Evolutionary conservation across 306 rosid genomes (phyloP), one percentile per base, ranked within the genome.

Genomic region (Quillaja saponaria): DNA sequence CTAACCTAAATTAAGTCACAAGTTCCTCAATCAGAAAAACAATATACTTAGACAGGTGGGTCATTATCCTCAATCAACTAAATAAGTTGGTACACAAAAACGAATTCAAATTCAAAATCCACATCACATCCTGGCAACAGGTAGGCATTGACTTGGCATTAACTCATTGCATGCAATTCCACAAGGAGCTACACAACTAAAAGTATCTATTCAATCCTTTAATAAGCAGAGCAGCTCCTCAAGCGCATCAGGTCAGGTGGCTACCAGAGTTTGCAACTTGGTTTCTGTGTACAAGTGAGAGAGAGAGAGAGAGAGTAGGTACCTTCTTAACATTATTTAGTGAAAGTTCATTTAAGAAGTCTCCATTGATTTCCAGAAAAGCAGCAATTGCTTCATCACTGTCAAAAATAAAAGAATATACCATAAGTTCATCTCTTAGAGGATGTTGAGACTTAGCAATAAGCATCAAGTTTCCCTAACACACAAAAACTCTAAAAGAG

Each of bases 341-440:
- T 12, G 95, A 86, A 76, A 92, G 86, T 68, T 89, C 94, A 60
- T 65, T 69, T 56, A 92, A 73, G 62, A 42, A 49, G 55, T 52
- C 82, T 67, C 91, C 96, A 21, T 51, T 63, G n/a, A 72, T 77
- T 71, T 79, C 87, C 62, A 92, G 42, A 63, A 84, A 89, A 17
- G 94, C 96, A 58, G 94, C 94, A 69, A 92, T 63, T 52, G 95
- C 85, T 64, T 84, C 90, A 70, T 92, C 98, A 72, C 98, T 91
- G 65, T 40, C 68, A 55, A 38, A 31, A 13, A 63, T 63, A 31
- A 74, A 61, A 55, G 14, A 20, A 10, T 20, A 17, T 44, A 47
- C 17, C 41, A 60, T 68, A 18, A 61, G 14, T 66, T 57, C 57
- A 48, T 56, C 69, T 17, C 18, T 10, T 10, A 28, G 42, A 39